phyloP scores from a whole-genome alignment of 148 eudicot species.

The Silene latifolia region DNA sequence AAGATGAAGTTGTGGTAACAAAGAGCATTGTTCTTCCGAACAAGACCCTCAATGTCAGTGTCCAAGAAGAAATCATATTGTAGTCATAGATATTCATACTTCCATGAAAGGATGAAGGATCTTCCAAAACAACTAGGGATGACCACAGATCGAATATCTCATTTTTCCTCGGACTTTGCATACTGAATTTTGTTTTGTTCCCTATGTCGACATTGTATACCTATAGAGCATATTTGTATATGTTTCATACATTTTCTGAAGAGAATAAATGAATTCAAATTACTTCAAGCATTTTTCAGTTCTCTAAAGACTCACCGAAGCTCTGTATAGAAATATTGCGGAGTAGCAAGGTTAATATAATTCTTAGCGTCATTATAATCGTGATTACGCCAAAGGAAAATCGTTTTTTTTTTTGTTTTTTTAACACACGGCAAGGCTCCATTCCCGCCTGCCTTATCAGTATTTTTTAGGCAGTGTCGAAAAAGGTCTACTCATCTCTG shows the following conservation, averaged over 20 bases:
- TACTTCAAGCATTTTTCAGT: background rate
- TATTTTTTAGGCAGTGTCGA: background rate
- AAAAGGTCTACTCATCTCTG: background rate
- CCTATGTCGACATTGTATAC: constrained; percentile 15
- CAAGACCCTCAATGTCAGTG: constrained; percentile 81
- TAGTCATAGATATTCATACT: constrained; percentile 17
- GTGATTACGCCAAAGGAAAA: too few species aligned
- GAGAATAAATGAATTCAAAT: constrained; percentile 3
- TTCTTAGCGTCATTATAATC: background rate
- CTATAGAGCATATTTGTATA: constrained; percentile 17
- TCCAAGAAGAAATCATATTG: constrained; percentile 69
- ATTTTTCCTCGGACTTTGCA: background rate
- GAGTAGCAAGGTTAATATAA: too few species aligned
- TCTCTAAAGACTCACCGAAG: background rate
- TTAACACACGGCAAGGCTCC: too few species aligned
- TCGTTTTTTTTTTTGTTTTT: too few species aligned
- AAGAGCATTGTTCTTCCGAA: constrained; percentile 71
- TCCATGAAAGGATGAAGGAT: background rate
- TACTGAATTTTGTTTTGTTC: constrained; percentile 2
- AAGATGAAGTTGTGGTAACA: constrained; percentile 68
- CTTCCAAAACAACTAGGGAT: background rate
- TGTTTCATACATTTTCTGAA: constrained; percentile 8
- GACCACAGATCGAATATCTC: background rate
- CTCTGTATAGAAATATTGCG: background rate
- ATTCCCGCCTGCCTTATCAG: background rate